Percentiles rank a stretch among this genome's conserved stretches.
Evolutionary conservation across 345 rosid species (phyloP).

Genomic region (Reutealis trisperma): DNA sequence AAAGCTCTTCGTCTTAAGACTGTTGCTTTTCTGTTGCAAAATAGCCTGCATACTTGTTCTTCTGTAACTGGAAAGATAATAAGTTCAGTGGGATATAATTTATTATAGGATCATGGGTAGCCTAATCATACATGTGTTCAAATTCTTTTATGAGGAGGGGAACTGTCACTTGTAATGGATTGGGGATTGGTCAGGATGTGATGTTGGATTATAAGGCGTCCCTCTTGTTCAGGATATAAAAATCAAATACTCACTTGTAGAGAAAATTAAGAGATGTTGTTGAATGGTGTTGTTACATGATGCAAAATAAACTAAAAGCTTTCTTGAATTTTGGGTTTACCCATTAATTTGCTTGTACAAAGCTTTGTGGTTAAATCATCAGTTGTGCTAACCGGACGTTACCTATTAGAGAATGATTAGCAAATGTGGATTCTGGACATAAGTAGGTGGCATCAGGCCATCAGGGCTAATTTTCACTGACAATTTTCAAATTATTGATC

Average conservation of each 20-base stretch:
- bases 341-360: not conserved
- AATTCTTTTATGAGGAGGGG: slow-evolving; percentile 3
- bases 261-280: slow-evolving; percentile 10
- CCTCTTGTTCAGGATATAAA: not conserved
- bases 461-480: no score
- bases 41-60: slow-evolving; percentile 2
- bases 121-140: slow-evolving; percentile 3
- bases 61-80: slow-evolving; percentile 12
- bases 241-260: not conserved
- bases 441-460: no score
- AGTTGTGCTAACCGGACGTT: no score
- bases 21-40: not conserved
- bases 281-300: not conserved
- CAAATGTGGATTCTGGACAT: no score
- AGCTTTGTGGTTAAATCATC: no score
- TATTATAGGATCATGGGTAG: slow-evolving; percentile 20
- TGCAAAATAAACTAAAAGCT: not conserved
- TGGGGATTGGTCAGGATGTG: not conserved
- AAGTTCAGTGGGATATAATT: slow-evolving; percentile 14
- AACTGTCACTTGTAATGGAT: not conserved
- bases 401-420: no score
- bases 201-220: not conserved
- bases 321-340: not conserved
- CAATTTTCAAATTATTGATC: no score
- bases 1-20: slow-evolving; percentile 27